Evolutionary conservation across 2,329 filamentous ascomycete species (phyloP), one percentile per base, ranked within the genome.

Genomic region (Endocalyx cinctus): DNA sequence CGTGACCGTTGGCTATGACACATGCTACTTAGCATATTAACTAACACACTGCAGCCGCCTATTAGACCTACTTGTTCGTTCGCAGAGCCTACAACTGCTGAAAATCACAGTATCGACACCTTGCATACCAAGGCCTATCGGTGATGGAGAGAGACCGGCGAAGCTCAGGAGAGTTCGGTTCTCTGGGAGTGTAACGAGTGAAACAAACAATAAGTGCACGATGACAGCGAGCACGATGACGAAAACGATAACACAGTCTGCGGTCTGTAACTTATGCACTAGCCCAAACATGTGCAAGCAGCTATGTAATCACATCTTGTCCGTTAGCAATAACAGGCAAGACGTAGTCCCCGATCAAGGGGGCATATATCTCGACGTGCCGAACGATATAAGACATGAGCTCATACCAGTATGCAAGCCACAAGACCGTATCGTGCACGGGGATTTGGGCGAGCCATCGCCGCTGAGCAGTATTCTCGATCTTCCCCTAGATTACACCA

Each of bases 401-500:
- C 18, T 40, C 3, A 34, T 20, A 6, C 34, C 38, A 5, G 38
- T 34, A 4, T 27, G 25, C 12, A 27, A n/a, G n/a, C 25, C 25
- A 15, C 10, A n/a, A n/a, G n/a, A n/a, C n/a, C n/a, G n/a, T n/a
- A n/a, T n/a, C n/a, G n/a, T n/a, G n/a, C n/a, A n/a, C n/a, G n/a
- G n/a, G n/a, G n/a, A n/a, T n/a, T n/a, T 41, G 2, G 18, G 32
- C 11, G 38, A 38, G 2, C 38, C 37, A n/a, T n/a, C 29, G 3
- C 16, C 34, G 0, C 20, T 39, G 10, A 18, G 37, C 27, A 17
- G 23, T 5, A 34, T 39, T 23, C 37, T 60, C 50, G 37, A 49
- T 43, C 17, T 56, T 49, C 37, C 37, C 3, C 28, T 39, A 5
- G 37, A 39, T 18, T 26, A 23, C 13, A 28, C 34, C 16, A 20